Percentiles rank a stretch among this genome's conserved stretches.
phyloP scores from a whole-genome alignment of 1,139 yeast genomes.

The Kurtzmaniella quercitrusa region DNA sequence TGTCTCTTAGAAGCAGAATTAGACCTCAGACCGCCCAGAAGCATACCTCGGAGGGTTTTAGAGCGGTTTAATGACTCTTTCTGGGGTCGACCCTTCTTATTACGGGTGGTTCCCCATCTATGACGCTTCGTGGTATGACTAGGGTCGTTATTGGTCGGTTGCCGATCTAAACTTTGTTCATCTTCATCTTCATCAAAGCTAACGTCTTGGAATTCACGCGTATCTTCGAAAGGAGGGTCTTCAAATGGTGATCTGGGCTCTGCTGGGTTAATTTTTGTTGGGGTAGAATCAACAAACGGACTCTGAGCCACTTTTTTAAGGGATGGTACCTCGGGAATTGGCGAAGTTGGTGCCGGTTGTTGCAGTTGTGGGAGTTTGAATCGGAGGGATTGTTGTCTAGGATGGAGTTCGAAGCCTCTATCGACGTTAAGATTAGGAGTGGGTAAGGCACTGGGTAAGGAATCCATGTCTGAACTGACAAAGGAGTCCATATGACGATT shows the following conservation, averaged over 20 bases:
- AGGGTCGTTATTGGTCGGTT: slow-evolving; percentile 4
- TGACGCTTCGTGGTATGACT: slow-evolving; percentile 53
- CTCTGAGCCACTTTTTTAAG: neutral
- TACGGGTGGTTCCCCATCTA: slow-evolving; percentile 89
- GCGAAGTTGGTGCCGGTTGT: slow-evolving; percentile 10
- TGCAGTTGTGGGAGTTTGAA: slow-evolving; percentile 5
- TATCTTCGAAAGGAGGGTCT: slow-evolving; percentile 7
- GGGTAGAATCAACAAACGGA: slow-evolving; percentile 21
- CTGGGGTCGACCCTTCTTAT: slow-evolving; percentile 65
- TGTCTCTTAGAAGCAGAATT: slow-evolving; percentile 4
- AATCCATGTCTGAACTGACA: slow-evolving; percentile 3
- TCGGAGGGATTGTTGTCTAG: slow-evolving; percentile 4
- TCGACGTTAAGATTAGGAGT: slow-evolving; percentile 24
- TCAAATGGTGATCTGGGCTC: slow-evolving; percentile 7
- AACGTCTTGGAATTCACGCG: slow-evolving; percentile 8
- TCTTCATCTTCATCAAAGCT: slow-evolving; percentile 11
- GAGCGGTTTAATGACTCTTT: slow-evolving; percentile 41
- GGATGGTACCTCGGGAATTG: slow-evolving; percentile 1
- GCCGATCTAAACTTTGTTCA: slow-evolving; percentile 8
- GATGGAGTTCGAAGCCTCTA: slow-evolving; percentile 5
- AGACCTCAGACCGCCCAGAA: slow-evolving; percentile 13
- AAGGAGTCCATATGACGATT: slow-evolving; percentile 3
- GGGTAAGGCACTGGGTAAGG: slow-evolving; percentile 17
- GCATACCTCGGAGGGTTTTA: slow-evolving; percentile 38
- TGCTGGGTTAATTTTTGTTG: slow-evolving; percentile 18